phyloP scores from a whole-genome alignment of 148 eudicot species.

The Silene uniflora region DNA sequence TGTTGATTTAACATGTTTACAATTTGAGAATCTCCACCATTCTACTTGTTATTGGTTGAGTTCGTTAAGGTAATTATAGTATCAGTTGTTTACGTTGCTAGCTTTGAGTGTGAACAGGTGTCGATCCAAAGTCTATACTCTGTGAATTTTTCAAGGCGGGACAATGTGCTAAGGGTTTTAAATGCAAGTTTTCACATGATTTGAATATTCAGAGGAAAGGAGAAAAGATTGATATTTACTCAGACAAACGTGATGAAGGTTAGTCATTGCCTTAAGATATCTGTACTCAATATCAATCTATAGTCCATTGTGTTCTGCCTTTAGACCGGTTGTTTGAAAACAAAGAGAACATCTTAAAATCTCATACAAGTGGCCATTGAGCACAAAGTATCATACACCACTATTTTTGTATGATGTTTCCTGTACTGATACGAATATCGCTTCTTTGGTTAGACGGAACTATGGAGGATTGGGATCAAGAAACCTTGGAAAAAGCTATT shows the following conservation, averaged over 20 bases:
- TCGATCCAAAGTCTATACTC: slow-evolving; percentile 86
- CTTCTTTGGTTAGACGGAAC: slow-evolving; percentile 35
- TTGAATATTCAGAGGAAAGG: slow-evolving; percentile 81
- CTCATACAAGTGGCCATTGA: neutral
- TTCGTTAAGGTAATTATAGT: slow-evolving; percentile 1
- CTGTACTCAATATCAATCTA: neutral
- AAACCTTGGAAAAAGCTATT: slow-evolving; percentile 72
- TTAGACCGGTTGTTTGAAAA: neutral
- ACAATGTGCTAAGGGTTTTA: slow-evolving; percentile 91
- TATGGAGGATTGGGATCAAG: slow-evolving; percentile 91
- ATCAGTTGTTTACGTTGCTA: slow-evolving; percentile 19
- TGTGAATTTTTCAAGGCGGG: slow-evolving; percentile 87
- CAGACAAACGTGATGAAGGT: slow-evolving; percentile 76
- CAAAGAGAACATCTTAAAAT: neutral
- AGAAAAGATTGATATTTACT: slow-evolving; percentile 76
- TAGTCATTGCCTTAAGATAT: neutral
- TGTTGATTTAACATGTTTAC: neutral
- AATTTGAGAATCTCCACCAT: neutral
- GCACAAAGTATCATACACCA: neutral
- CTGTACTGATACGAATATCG: neutral
- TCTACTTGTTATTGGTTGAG: neutral
- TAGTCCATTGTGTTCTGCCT: neutral
- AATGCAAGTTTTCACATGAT: slow-evolving; percentile 91
- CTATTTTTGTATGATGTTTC: neutral
- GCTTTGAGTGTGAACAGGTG: slow-evolving; percentile 52